Evolutionary conservation across 2,329 filamentous ascomycete species (phyloP), one percentile per base, ranked within the genome.

Genomic region (Colletotrichum sidae): DNA sequence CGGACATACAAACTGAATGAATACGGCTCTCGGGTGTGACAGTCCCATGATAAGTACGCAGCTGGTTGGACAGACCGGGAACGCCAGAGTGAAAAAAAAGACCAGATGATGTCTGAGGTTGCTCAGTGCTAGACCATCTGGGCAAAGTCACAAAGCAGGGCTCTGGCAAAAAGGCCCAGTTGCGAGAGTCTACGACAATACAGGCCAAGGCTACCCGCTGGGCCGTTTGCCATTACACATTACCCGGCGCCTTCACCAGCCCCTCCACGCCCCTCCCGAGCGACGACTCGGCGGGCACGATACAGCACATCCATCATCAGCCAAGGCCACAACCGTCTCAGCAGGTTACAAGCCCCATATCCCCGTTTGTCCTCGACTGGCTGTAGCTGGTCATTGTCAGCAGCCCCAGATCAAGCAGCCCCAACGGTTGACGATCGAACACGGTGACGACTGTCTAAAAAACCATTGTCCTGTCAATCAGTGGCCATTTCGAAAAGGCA

Each of bases 291-390:
- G 37, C 37, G 44, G 41, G 47, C 53, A 34, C 35, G 35, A 47
- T 63, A 41, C 60, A 55, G 11, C 54, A 39, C 37, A 57, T 37
- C 46, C 62, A 65, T 65, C 58, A 62, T 62, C 62, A 62, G 58
- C 62, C 62, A 62, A 65, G 62, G 41, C 39, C 45, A 49, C 45
- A 35, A 42, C 47, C 58, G 62, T 65, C 62, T 65, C 62, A 62
- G 58, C 25, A 51, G 59, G 62, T 52, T 53, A 41, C 62, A 65
- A 53, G 52, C 58, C 25, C 60, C 60, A 41, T 37, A 34, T 46
- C 56, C 51, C 58, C 58, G 58, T 65, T 62, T 56, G 58, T 55
- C 34, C 58, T 25, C 25, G 25, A 41, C 38, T 41, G 9, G 38
- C 38, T 41, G 9, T 41, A 35, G 45, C 17, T 37, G 33, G 45